Percentiles rank a stretch among this genome's conserved stretches.
Evolutionary conservation across 371 early-diverging fungal genomes (phyloP).

Genomic region (Mucor saturninus): DNA sequence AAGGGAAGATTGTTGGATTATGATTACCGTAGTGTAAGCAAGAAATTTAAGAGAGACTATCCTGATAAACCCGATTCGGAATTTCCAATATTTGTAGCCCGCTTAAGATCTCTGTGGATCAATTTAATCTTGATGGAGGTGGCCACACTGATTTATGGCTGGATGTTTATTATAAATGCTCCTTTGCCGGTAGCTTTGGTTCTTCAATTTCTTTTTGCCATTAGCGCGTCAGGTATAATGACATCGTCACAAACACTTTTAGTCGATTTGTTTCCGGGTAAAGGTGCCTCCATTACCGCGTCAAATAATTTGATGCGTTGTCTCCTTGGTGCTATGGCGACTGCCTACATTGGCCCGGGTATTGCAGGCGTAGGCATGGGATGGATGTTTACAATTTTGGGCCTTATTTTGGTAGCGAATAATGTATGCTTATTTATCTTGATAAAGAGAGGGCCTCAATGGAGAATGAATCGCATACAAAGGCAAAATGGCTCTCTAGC

Average conservation of each 20-base stretch:
- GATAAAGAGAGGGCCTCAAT: slow-evolving; percentile 27
- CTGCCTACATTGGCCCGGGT: slow-evolving; percentile 36
- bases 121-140: slow-evolving; percentile 12
- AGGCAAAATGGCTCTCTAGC: neutral
- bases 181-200: slow-evolving; percentile 36
- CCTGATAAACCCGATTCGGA: slow-evolving; percentile 22
- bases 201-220: slow-evolving; percentile 25
- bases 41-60: slow-evolving; percentile 25
- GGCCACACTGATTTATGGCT: slow-evolving; percentile 35
- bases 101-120: slow-evolving; percentile 34
- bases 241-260: slow-evolving; percentile 30
- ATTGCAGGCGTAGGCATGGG: slow-evolving; percentile 39
- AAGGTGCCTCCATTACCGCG: slow-evolving; percentile 50
- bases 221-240: neutral
- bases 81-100: slow-evolving; percentile 29
- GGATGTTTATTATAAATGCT: slow-evolving; percentile 28
- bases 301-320: slow-evolving; percentile 48
- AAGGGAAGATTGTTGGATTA: slow-evolving; percentile 35
- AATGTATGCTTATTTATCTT: slow-evolving; percentile 22
- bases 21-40: no score
- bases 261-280: slow-evolving; percentile 45
- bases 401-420: slow-evolving; percentile 14
- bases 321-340: slow-evolving; percentile 42
- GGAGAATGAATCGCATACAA: slow-evolving; percentile 24
- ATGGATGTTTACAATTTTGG: slow-evolving; percentile 43